These are phyloP conservation scores for Lodderomyces orthopsilosis DNA, from an alignment of 1,139 yeast genomes.

Conservation along the genomic window DNA sequence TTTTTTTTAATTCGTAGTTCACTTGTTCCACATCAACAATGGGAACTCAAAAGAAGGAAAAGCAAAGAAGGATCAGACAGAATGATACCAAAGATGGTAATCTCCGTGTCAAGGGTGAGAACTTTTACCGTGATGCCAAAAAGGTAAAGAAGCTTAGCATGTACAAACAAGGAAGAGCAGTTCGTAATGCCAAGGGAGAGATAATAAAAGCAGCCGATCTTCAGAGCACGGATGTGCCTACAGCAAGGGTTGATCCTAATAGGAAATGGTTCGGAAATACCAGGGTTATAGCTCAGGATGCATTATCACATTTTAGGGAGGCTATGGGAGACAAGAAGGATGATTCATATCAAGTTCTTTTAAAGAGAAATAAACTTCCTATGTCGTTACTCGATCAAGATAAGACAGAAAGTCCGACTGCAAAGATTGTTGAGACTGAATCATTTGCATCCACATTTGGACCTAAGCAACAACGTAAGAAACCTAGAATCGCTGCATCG, in stretches of 20 bases:
- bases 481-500: slow-evolving; percentile 74
- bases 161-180: slow-evolving; percentile 91
- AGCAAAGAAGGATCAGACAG: slow-evolving; percentile 78
- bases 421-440: slow-evolving; percentile 85
- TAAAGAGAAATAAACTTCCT: slow-evolving; percentile 89
- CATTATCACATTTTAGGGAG: slow-evolving; percentile 87
- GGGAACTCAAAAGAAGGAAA: slow-evolving; percentile 95
- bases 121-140: slow-evolving; percentile 92
- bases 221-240: slow-evolving; percentile 85
- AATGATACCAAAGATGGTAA: slow-evolving; percentile 85
- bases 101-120: slow-evolving; percentile 92
- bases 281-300: slow-evolving; percentile 96
- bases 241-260: slow-evolving; percentile 93
- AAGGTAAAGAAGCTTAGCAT: slow-evolving; percentile 85
- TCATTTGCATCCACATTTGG: slow-evolving; percentile 82
- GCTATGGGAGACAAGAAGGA: slow-evolving; percentile 86
- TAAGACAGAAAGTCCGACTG: slow-evolving; percentile 67
- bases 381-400: slow-evolving; percentile 90
- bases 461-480: slow-evolving; percentile 91
- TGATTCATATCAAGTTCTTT: slow-evolving; percentile 83
- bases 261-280: slow-evolving; percentile 98
- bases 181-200: slow-evolving; percentile 84
- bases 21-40: slow-evolving; percentile 30
- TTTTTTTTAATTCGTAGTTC: too few relatives aligned
- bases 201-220: slow-evolving; percentile 82